A percentile compares a stretch with the other conserved stretches of the same genome.
phyloP scores from a whole-genome alignment of 192 early-diverging fungal genomes.

The Backusella tuberculispora region DNA sequence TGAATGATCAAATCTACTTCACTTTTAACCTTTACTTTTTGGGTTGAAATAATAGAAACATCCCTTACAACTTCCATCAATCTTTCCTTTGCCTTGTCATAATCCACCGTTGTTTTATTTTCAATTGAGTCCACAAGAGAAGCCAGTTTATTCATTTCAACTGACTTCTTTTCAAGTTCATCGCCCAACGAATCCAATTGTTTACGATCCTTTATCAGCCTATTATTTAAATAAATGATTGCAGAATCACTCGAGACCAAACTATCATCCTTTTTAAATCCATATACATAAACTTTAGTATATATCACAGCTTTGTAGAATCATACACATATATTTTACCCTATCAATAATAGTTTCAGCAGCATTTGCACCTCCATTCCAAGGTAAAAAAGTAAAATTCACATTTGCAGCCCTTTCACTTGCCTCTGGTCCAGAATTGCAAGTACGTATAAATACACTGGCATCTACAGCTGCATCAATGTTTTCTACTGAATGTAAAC shows the following conservation, averaged over 20 bases:
- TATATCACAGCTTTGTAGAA: not conserved
- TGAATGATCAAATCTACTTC: conserved; percentile 68
- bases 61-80: conserved; percentile 58
- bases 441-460: conserved; percentile 49
- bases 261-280: conserved; percentile 38
- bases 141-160: conserved; percentile 53
- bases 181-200: conserved; percentile 49
- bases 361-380: conserved; percentile 39
- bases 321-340: not conserved
- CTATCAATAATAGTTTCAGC: conserved; percentile 32
- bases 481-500: conserved; percentile 38
- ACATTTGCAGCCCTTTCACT: conserved; percentile 23
- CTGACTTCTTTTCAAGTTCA: conserved; percentile 53
- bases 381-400: conserved; percentile 39
- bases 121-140: conserved; percentile 58
- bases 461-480: conserved; percentile 61
- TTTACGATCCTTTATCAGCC: conserved; percentile 59
- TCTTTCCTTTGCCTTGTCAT: conserved; percentile 63
- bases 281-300: not conserved
- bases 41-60: conserved; percentile 52
- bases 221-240: conserved; percentile 67
- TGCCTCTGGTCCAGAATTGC: conserved; percentile 29
- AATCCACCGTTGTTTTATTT: conserved; percentile 38
- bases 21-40: conserved; percentile 51
- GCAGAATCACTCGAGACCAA: conserved; percentile 63